Percentiles rank a stretch among this genome's conserved stretches.
These are phyloP conservation scores for Backusella circina DNA, from an alignment of 192 early-diverging fungal genomes.

Conservation along the genomic window DNA sequence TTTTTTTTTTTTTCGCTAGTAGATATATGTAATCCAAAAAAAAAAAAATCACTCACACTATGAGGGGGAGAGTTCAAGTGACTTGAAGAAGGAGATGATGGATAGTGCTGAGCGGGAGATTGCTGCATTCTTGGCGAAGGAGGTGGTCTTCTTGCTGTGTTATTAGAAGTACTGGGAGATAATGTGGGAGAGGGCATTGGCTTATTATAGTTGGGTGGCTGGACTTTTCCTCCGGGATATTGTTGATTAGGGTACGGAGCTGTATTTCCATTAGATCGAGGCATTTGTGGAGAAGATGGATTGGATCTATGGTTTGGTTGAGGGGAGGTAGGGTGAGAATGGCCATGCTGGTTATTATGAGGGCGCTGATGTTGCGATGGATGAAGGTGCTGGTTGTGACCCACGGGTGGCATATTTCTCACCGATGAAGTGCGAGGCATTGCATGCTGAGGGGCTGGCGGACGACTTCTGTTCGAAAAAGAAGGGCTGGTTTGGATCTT, in stretches of 20 bases:
- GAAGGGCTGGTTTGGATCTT: background rate
- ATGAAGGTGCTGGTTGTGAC: background rate
- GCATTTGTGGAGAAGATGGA: background rate
- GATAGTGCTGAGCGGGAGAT: background rate
- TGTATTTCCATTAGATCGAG: background rate
- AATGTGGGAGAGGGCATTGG: constrained; percentile 8
- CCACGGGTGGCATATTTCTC: background rate
- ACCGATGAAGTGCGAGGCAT: constrained; percentile 15
- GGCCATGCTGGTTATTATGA: background rate
- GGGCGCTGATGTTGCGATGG: background rate
- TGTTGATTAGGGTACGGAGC: background rate
- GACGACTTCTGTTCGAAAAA: background rate
- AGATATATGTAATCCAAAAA: background rate
- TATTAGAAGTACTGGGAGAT: constrained; percentile 1
- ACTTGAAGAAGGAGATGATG: constrained; percentile 11
- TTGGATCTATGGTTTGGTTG: background rate
- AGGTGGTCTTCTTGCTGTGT: constrained; percentile 10
- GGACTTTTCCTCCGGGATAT: background rate
- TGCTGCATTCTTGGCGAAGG: background rate
- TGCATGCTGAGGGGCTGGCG: background rate
- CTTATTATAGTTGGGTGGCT: background rate
- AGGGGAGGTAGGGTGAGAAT: background rate
- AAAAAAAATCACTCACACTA: background rate
- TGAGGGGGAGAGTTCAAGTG: constrained; percentile 10
- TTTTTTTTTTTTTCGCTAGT: background rate